Conservation (phyloP, 495 filamentous ascomycete species). For the Podospora australis region DNA sequence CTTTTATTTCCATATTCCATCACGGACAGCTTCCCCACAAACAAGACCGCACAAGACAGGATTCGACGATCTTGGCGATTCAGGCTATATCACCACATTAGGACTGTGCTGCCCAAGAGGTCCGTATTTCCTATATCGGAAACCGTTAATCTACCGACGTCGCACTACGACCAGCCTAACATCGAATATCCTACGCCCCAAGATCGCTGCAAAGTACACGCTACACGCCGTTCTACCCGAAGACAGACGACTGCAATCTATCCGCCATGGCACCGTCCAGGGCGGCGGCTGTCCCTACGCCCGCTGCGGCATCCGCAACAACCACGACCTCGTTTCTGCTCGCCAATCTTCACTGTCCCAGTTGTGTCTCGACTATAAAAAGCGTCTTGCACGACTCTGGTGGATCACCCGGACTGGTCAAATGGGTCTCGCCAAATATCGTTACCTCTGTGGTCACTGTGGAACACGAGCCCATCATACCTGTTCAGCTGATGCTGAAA, state of each 20-base stretch:
- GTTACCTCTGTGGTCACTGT: conserved; percentile 50
- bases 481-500: conserved; percentile 29
- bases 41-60: background rate
- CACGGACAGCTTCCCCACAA: background rate
- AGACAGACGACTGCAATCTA: conserved; percentile 8
- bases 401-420: conserved; percentile 30
- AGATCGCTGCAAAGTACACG: conserved; percentile 2
- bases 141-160: conserved; percentile 19
- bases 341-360: conserved; percentile 56
- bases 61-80: conserved; percentile 15
- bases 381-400: conserved; percentile 35
- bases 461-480: conserved; percentile 24
- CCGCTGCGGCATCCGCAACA: conserved; percentile 12
- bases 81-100: conserved; percentile 29
- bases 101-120: conserved; percentile 2
- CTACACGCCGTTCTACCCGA: conserved; percentile 11
- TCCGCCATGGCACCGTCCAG: conserved; percentile 19
- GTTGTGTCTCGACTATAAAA: conserved; percentile 53
- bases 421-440: conserved; percentile 51
- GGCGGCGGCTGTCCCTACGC: background rate
- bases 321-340: conserved; percentile 45
- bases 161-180: conserved; percentile 1
- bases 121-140: conserved; percentile 25
- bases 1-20: no score
- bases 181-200: background rate